Evolutionary conservation across 495 filamentous ascomycete genomes (phyloP), one percentile per base, ranked within the genome.

Genomic region (Podospora anserina): DNA sequence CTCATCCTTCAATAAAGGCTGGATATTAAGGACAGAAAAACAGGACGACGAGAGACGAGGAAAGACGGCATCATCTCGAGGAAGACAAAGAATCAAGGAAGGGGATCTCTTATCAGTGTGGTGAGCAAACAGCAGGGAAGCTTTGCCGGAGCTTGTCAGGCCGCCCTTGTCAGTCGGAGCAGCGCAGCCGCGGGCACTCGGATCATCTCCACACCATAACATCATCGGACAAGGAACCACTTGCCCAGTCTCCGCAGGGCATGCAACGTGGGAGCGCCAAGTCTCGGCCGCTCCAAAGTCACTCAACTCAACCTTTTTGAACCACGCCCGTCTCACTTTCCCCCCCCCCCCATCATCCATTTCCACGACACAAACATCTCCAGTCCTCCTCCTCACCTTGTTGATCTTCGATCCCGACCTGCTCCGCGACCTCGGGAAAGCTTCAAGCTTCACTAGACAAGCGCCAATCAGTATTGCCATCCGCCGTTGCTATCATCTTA

Each of bases 191-290:
- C 44, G 55, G 61, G 56, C 67, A 63, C 69, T 69, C 63, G 62
- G 71, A 72, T 70, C 67, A 72, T 67, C 67, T 69, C 72, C 69
- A 69, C 70, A 68, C 20, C 64, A 75, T 72, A 72, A 68, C 74
- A 76, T 75, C 75, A 76, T 76, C 68, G 75, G 66, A 69, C 73
- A 64, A 75, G 71, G 71, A 66, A 66, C 66, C 60, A 44, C 61
- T 63, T 27, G 56, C 56, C n/a, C 19, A 18, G 66, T 39, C 26
- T n/a, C 11, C 20, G 34, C 61, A 70, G 68, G 60, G 66, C 66
- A 72, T 68, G 65, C 71, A 75, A 72, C 71, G 72, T 73, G 72
- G 71, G 72, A 75, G 59, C 70, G 74, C 72, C 74, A 76, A 74
- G 69, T 57, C 65, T 70, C 59, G 62, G 54, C 54, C 19, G 2